Evolutionary conservation across 768 basidiomycete species (phyloP), one percentile per base, ranked within the genome.

Genomic region (Amanita phalloides): DNA sequence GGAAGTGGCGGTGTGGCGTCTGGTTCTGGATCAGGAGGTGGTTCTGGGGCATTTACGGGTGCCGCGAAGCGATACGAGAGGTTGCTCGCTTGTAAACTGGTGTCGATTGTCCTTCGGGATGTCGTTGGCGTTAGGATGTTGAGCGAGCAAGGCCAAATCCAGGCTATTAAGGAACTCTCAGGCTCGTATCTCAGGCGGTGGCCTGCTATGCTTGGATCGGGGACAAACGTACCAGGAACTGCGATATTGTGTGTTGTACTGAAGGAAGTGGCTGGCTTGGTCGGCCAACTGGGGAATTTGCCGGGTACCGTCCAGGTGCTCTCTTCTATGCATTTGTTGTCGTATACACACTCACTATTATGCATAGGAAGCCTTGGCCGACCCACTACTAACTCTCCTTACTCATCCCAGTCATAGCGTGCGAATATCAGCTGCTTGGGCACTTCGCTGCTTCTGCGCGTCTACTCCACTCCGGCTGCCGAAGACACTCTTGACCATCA

Each of bases 91-190:
- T 74, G 91, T 30, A 82, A 81, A 28, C 69, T 89, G 13, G 84
- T 92, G 25, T 83, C 81, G 2, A 76, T 91, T 30, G 59, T 98
- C 9, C 67, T 97, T 26, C 74, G 92, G 47, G 90, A 96, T 58
- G 75, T 97, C 25, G 81, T 99, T 41, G 91, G 90, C 2, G 81
- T 87, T 1, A 71, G 94, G 54, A 84, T 96, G 76, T 68, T 98
- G 56, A 87, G 87, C 54, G 95, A 99, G 61, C 90, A 92, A 61
- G 94, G 87, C 0, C 95, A 98, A 66, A 94, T 98, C 43, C 71
- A 74, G 25, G 94, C 94, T 2, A 88, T 96, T 32, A 83, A 88
- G 58, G 94, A 96, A 57, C 70, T 96, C 38, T 82, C 89, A 0
- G 82, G 74, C 33, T 72, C 77, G 3, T 96, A 91, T 63, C 70